A percentile compares a stretch with the other conserved stretches of the same genome.
phyloP scores from a whole-genome alignment of 352 stramenopile genomes.

The Phytophthora hybrid region DNA sequence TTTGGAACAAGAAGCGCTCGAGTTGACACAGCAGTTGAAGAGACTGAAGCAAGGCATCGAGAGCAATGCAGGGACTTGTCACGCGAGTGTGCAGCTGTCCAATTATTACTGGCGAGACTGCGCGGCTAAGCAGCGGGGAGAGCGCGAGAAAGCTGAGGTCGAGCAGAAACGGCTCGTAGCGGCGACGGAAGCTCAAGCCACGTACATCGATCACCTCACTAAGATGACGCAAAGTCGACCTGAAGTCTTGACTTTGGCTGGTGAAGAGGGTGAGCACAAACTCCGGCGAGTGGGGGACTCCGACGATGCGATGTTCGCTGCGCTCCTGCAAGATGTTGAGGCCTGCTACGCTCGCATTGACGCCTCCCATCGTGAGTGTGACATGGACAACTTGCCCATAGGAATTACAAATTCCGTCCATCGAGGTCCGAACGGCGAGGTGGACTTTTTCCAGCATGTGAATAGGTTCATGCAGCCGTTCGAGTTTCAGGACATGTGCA shows the following conservation, averaged over 20 bases:
- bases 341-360: conserved; percentile 13
- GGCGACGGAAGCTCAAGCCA: neutral
- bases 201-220: conserved; percentile 13
- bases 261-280: neutral
- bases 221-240: neutral
- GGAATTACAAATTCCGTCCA: conserved; percentile 5
- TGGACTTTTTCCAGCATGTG: conserved; percentile 11
- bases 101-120: conserved; percentile 15
- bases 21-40: neutral
- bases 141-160: neutral
- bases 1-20: neutral
- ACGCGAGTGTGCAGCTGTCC: neutral
- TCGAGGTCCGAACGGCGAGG: conserved; percentile 2
- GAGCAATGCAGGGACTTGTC: neutral
- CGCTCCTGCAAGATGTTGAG: conserved; percentile 12
- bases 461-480: conserved; percentile 9
- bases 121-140: neutral
- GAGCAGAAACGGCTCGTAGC: conserved; percentile 13
- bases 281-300: neutral
- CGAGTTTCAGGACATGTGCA: neutral
- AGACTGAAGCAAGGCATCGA: neutral
- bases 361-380: conserved; percentile 5
- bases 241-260: neutral
- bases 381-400: neutral
- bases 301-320: neutral